These are phyloP conservation scores for Scheffersomyces cryptocercus DNA, from an alignment of 1,139 yeast species.

Conservation along the genomic window DNA sequence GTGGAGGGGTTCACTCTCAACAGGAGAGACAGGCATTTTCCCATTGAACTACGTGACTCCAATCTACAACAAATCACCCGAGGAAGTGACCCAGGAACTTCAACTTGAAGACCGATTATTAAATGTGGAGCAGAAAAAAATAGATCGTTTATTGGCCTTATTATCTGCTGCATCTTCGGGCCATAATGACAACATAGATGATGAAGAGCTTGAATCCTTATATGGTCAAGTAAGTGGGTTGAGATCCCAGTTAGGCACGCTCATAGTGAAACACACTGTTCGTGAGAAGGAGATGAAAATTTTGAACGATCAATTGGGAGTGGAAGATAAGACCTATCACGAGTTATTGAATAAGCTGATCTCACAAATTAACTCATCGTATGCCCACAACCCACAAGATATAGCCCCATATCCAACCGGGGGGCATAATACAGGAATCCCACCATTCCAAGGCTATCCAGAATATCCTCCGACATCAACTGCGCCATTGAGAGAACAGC, in stretches of 20 bases:
- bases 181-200: constrained; percentile 21
- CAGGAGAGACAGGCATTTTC: constrained; percentile 85
- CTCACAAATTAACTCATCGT: constrained; percentile 19
- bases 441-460: constrained; percentile 2
- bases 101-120: constrained; percentile 32
- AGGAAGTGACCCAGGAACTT: constrained; percentile 35
- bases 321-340: constrained; percentile 70
- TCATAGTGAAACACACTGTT: constrained; percentile 73
- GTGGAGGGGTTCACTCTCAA: constrained; percentile 85
- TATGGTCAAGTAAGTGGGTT: constrained; percentile 72
- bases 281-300: constrained; percentile 73
- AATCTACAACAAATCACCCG: constrained; percentile 63
- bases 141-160: constrained; percentile 38
- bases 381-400: constrained; percentile 1
- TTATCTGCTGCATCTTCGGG: constrained; percentile 35
- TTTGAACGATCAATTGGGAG: constrained; percentile 67
- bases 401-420: constrained; percentile 22
- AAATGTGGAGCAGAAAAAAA: constrained; percentile 28
- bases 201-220: constrained; percentile 49
- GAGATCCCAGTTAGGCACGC: constrained; percentile 69
- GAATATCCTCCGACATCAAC: constrained; percentile 4
- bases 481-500: constrained; percentile 27
- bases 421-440: constrained; percentile 15
- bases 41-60: constrained; percentile 92
- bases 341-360: constrained; percentile 60